These are phyloP conservation scores for Cardamine resedifolia DNA, from an alignment of 345 rosid species.

Conservation along the genomic window DNA sequence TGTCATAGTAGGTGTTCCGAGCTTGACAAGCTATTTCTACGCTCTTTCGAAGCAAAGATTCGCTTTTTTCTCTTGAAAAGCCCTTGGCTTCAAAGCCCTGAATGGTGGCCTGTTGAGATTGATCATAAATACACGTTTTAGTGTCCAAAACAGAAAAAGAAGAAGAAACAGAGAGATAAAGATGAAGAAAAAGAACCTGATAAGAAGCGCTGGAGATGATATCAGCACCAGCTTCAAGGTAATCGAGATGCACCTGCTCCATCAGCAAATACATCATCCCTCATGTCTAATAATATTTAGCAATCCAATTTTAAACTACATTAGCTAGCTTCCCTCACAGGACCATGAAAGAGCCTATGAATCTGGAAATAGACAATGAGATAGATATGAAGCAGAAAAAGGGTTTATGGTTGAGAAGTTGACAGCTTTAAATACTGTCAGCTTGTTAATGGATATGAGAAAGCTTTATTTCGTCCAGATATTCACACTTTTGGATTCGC, in stretches of 20 bases:
- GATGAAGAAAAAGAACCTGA: slow-evolving; percentile 46
- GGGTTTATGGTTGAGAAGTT: slow-evolving; percentile 2
- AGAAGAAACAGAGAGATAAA: background rate
- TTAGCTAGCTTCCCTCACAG: background rate
- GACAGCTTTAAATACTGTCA: background rate
- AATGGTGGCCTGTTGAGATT: slow-evolving; percentile 61
- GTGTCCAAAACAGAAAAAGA: background rate
- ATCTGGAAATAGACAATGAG: slow-evolving; percentile 1
- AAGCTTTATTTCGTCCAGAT: background rate
- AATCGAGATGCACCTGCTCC: slow-evolving; percentile 73
- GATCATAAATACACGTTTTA: slow-evolving; percentile 16
- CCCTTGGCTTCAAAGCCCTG: slow-evolving; percentile 81
- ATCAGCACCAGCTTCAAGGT: slow-evolving; percentile 92
- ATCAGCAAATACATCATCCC: slow-evolving; percentile 1
- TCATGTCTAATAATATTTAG: too few species aligned
- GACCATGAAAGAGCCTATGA: background rate
- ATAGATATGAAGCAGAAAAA: background rate
- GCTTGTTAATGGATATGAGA: background rate
- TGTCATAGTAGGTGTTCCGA: slow-evolving; percentile 48
- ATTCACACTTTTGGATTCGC: background rate
- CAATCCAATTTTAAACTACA: too few species aligned
- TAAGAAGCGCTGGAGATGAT: slow-evolving; percentile 67
- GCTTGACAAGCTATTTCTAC: slow-evolving; percentile 75
- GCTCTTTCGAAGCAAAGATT: slow-evolving; percentile 62
- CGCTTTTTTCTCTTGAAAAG: slow-evolving; percentile 53